Conservation (phyloP, 1,139 yeast genomes). For the Suhomyces maxii region DNA sequence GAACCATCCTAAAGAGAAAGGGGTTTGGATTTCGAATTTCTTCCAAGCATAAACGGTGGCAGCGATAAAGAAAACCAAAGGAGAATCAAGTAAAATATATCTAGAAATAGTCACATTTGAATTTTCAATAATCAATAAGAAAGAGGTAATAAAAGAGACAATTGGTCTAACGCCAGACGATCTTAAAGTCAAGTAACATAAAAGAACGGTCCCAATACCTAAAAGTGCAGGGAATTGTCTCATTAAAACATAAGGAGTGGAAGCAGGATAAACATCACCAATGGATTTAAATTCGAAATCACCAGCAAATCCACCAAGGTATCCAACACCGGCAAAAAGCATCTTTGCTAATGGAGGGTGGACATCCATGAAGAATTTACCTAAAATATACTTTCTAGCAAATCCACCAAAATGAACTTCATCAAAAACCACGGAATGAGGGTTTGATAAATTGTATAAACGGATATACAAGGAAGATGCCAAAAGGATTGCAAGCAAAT, state of each 20-base stretch:
- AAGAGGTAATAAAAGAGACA: constrained; percentile 67
- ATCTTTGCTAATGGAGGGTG: constrained; percentile 94
- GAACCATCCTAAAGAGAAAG: constrained; percentile 72
- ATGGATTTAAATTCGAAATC: constrained; percentile 70
- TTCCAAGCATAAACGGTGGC: constrained; percentile 78
- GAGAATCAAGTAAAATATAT: constrained; percentile 87
- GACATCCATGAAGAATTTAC: constrained; percentile 83
- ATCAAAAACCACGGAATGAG: constrained; percentile 87
- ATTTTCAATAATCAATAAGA: constrained; percentile 76
- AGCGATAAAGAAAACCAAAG: constrained; percentile 88
- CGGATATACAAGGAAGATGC: constrained; percentile 53
- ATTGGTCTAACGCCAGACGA: constrained; percentile 83
- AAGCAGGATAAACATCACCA: constrained; percentile 60
- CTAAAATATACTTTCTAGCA: constrained; percentile 71
- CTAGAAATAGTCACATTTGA: constrained; percentile 87
- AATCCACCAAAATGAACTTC: constrained; percentile 86
- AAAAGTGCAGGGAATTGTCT: constrained; percentile 80
- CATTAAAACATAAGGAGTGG: constrained; percentile 78
- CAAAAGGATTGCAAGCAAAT: constrained; percentile 49
- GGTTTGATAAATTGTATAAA: constrained; percentile 54
- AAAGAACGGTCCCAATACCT: constrained; percentile 77
- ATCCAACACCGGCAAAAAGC: constrained; percentile 77
- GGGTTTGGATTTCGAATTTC: constrained; percentile 74
- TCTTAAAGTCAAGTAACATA: constrained; percentile 79
- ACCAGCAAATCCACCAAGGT: constrained; percentile 75